Conservation (phyloP, 1,284 basidiomycete genomes). For the Malassezia equina region DNA sequence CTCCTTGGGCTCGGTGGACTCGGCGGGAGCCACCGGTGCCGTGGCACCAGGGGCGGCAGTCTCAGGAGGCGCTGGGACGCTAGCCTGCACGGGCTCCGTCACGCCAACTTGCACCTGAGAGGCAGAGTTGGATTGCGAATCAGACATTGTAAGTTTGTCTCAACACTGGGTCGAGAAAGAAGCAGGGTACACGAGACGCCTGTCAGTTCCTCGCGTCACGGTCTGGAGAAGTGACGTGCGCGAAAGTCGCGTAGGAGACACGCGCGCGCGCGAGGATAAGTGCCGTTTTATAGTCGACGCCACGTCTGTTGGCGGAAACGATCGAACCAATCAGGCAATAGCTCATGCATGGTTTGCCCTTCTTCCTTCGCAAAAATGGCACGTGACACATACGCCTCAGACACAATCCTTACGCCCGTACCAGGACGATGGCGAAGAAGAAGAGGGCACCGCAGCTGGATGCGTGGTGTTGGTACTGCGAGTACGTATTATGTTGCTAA, state of each 20-base stretch:
- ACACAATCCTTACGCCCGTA: neutral
- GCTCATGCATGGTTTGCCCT: slow-evolving; percentile 3
- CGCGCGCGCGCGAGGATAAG: slow-evolving; percentile 1
- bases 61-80: neutral
- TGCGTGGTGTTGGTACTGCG: slow-evolving; percentile 96
- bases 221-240: neutral
- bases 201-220: neutral
- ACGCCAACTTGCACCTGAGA: neutral
- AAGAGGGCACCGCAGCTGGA: slow-evolving; percentile 44
- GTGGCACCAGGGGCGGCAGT: neutral
- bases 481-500: slow-evolving; percentile 56
- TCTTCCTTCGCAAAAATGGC: neutral
- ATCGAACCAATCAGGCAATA: slow-evolving; percentile 1
- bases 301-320: neutral
- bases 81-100: neutral
- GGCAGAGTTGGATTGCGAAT: neutral
- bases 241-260: neutral
- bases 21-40: neutral
- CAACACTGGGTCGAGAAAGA: neutral
- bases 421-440: slow-evolving; percentile 41
- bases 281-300: slow-evolving; percentile 1
- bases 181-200: neutral
- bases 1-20: neutral
- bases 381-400: neutral
- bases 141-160: neutral